Evolutionary conservation across 2,329 filamentous ascomycete genomes (phyloP).

Genomic region (Fusarium denticulatum): DNA sequence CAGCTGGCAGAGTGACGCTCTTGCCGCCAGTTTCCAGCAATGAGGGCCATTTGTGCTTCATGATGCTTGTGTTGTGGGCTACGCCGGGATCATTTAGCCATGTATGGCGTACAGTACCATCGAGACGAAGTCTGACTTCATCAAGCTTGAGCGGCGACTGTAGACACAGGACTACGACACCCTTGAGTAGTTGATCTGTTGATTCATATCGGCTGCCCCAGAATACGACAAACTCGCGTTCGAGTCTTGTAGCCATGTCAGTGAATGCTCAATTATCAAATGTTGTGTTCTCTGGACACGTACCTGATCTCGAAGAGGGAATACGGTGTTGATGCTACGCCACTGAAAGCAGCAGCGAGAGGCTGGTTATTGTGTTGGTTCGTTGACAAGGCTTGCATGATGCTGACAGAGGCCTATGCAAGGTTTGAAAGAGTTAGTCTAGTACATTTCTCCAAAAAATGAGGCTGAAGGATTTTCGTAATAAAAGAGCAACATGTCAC

Average conservation of each 20-base stretch:
- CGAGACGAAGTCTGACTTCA: slow-evolving; percentile 75
- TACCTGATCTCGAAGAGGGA: slow-evolving; percentile 64
- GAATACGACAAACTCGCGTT: slow-evolving; percentile 81
- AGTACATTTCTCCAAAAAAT: not conserved
- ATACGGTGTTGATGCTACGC: not conserved
- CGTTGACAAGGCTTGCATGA: slow-evolving; percentile 6
- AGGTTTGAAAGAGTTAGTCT: not conserved
- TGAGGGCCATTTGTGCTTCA: slow-evolving; percentile 73
- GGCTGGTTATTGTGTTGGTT: not conserved
- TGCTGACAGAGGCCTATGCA: not conserved
- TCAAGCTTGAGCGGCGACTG: slow-evolving; percentile 74
- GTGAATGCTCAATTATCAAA: not conserved
- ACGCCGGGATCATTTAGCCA: slow-evolving; percentile 64
- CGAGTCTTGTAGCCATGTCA: slow-evolving; percentile 53
- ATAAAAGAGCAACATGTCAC: not conserved
- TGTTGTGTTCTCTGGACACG: slow-evolving; percentile 18
- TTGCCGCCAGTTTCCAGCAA: slow-evolving; percentile 66
- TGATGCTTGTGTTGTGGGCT: slow-evolving; percentile 65
- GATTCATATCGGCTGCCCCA: slow-evolving; percentile 78
- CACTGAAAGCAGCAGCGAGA: not conserved
- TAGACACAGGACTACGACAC: slow-evolving; percentile 77
- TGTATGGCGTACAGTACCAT: slow-evolving; percentile 71
- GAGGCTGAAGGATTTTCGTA: not conserved
- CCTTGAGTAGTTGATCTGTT: slow-evolving; percentile 76
- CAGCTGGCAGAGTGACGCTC: slow-evolving; percentile 68